Evolutionary conservation across 139 green algal species (phyloP), one percentile per base, ranked within the genome.

Genomic region (Asterochloris sp.): DNA sequence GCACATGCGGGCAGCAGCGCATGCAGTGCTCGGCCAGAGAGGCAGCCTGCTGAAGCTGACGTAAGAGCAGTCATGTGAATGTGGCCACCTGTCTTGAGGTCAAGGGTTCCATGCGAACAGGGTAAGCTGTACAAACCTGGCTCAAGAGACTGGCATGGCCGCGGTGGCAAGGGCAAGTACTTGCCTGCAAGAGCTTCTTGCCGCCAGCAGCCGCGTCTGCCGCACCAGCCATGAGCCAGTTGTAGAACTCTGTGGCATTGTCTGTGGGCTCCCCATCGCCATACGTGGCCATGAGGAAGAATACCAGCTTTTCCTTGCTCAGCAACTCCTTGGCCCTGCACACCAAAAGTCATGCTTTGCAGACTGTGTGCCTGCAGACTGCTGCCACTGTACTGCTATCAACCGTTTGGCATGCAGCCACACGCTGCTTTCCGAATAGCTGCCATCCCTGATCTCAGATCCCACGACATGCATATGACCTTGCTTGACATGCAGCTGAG

Each of bases 191-290:
- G 17, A 87, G 84, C 0, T 86, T 74, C 76, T 89, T 75, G 67
- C 88, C 88, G 13, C 86, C 85, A 0, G 86, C 87, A 29, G 78
- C 82, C 38, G 90, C 86, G 14, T 88, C 90, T 0, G 75, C 86
- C 60, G 94, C 86, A 0, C 84, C 89, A 76, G 92, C 79, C 15
- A 83, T 62, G 0, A 98, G 82, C 94, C 95, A 99, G 23, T 89
- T 88, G 82, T 93, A 92, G 63, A 99, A 97, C 16, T 95, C 90
- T 8, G 90, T 87, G 13, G 94, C 94, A 62, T 92, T 95, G 83
- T 99, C 96, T 0, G 96, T 98, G 17, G 96, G 96, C 85, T 99
- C 96, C 9, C 96, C 96, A 85, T 99, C 96, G 15, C 96, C 96
- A 82, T 99, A 99, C 4, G 96, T 99, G n/a, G 94, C 94, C 88